Conservation (phyloP, 2,329 filamentous ascomycete genomes). For the Aspergillus eucalypticola region DNA sequence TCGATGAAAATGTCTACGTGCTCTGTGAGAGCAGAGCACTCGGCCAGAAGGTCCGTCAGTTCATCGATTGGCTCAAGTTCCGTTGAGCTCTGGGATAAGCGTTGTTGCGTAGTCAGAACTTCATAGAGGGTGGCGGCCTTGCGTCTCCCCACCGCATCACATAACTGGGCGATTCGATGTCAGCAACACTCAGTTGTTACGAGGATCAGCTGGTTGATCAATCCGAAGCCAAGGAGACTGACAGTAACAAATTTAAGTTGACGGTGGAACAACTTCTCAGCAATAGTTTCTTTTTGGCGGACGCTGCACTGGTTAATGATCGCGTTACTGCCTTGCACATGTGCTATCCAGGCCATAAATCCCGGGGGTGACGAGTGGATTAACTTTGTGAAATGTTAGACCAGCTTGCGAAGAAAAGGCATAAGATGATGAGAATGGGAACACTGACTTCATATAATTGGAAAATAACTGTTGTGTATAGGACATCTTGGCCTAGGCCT, state of each 20-base stretch:
- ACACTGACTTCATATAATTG: constrained; percentile 25
- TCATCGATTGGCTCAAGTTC: constrained; percentile 21
- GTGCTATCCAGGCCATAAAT: constrained; percentile 24
- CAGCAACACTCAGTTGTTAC: constrained; percentile 2
- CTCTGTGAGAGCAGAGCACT: constrained; percentile 21
- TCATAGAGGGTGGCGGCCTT: constrained; percentile 19
- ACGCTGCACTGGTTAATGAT: constrained; percentile 14
- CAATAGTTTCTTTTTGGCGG: constrained; percentile 7
- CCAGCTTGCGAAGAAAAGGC: neutral
- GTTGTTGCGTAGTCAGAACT: constrained; percentile 7
- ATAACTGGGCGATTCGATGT: constrained; percentile 13
- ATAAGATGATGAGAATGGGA: neutral
- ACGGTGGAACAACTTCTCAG: constrained; percentile 21
- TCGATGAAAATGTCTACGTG: constrained; percentile 17
- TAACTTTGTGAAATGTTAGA: constrained; percentile 15
- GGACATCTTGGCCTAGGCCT: constrained; percentile 17
- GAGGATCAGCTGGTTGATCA: neutral
- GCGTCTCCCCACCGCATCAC: constrained; percentile 22
- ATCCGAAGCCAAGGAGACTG: neutral
- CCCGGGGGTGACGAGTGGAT: constrained; percentile 24
- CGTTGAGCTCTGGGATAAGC: neutral
- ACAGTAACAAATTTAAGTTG: constrained; percentile 26
- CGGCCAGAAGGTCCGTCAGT: constrained; percentile 19
- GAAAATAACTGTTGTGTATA: constrained; percentile 25
- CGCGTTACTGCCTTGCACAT: constrained; percentile 26